phyloP scores from a whole-genome alignment of 2,329 filamentous ascomycete species.

The Fusarium sp. region DNA sequence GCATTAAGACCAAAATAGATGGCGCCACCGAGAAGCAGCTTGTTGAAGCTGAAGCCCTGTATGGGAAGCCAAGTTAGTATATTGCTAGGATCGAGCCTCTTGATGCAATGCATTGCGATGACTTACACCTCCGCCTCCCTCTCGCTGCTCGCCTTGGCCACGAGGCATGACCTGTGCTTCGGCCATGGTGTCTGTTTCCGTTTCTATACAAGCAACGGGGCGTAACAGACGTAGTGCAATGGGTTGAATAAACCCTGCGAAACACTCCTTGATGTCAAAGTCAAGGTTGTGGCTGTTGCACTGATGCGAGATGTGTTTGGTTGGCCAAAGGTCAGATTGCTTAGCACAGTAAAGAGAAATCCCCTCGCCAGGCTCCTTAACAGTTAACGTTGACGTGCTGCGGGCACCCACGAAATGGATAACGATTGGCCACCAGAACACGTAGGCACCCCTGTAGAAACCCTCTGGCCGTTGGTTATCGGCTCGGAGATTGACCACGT shows the following conservation, averaged over 20 bases:
- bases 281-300: conserved; percentile 36
- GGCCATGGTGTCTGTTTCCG: conserved; percentile 41
- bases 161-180: conserved; percentile 43
- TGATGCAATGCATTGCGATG: conserved; percentile 14
- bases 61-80: conserved; percentile 21
- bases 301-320: conserved; percentile 21
- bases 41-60: conserved; percentile 56
- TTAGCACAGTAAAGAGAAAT: conserved; percentile 21
- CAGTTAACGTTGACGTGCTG: conserved; percentile 38
- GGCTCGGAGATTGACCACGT: conserved; percentile 29
- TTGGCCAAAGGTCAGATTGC: conserved; percentile 17
- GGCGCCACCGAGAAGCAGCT: conserved; percentile 63
- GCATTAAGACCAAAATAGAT: conserved; percentile 71
- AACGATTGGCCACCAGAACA: conserved; percentile 30
- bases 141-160: conserved; percentile 41
- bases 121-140: conserved; percentile 47
- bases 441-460: conserved; percentile 9
- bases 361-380: conserved; percentile 34
- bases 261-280: conserved; percentile 22
- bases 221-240: conserved; percentile 5
- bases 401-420: conserved; percentile 24
- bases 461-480: conserved; percentile 31
- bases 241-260: conserved; percentile 3
- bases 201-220: conserved; percentile 3
- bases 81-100: not conserved